Evolutionary conservation across 345 rosid genomes (phyloP).

Genomic region (Barbarea vulgaris): DNA sequence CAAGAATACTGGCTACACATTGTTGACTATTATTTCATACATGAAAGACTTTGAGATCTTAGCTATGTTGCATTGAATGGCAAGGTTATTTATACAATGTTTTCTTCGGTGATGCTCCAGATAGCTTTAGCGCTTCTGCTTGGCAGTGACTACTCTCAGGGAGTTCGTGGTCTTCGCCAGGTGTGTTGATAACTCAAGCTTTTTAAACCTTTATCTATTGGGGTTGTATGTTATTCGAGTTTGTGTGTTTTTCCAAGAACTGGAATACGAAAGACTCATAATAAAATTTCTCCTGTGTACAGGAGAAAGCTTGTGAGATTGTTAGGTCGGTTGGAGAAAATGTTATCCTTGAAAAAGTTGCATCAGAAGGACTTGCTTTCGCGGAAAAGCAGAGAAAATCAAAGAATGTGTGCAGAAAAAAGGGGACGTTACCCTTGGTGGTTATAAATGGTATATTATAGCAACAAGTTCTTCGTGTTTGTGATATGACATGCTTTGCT

Average conservation of each 20-base stretch:
- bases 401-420: slow-evolving; percentile 50
- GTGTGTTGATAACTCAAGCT: slow-evolving; percentile 50
- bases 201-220: not conserved
- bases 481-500: slow-evolving; percentile 22
- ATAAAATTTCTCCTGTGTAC: slow-evolving; percentile 25
- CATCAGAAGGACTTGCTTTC: slow-evolving; percentile 61
- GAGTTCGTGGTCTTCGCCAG: slow-evolving; percentile 82
- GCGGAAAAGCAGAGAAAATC: slow-evolving; percentile 50
- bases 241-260: not conserved
- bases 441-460: slow-evolving; percentile 47
- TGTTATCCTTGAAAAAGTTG: slow-evolving; percentile 57
- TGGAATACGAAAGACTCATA: slow-evolving; percentile 5
- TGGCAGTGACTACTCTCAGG: slow-evolving; percentile 86
- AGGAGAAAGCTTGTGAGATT: slow-evolving; percentile 85
- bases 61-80: not conserved
- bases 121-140: slow-evolving; percentile 84
- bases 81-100: not conserved
- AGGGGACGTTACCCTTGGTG: slow-evolving; percentile 42
- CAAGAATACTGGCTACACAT: not conserved
- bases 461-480: slow-evolving; percentile 22
- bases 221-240: not conserved
- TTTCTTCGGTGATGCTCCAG: slow-evolving; percentile 43
- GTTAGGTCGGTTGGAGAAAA: slow-evolving; percentile 72
- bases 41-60: not conserved
- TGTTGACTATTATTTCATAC: not conserved